phyloP scores from a whole-genome alignment of 306 rosid genomes.

The Alnus glutinosa region DNA sequence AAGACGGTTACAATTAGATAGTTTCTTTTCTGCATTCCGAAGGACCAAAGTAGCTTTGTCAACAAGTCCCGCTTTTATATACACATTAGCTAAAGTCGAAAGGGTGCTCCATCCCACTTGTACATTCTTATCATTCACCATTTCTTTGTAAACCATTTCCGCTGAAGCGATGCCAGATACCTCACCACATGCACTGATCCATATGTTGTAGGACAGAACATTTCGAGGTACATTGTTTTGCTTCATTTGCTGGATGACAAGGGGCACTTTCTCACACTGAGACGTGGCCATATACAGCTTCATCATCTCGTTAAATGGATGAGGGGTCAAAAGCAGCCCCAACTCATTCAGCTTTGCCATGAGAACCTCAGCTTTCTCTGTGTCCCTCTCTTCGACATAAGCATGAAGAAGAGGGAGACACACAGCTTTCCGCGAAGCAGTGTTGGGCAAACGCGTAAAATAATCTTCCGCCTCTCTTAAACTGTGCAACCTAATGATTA shows the following conservation, averaged over 20 bases:
- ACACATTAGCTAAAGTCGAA: constrained; percentile 63
- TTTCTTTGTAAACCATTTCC: constrained; percentile 57
- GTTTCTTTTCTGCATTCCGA: constrained; percentile 61
- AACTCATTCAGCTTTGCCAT: constrained; percentile 64
- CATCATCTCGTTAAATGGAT: constrained; percentile 86
- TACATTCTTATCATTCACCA: constrained; percentile 59
- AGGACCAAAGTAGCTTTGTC: constrained; percentile 59
- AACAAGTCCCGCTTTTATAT: constrained; percentile 52
- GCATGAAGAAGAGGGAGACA: constrained; percentile 59
- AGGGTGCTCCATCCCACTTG: constrained; percentile 93
- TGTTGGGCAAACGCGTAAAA: constrained; percentile 44
- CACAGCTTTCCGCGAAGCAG: constrained; percentile 61
- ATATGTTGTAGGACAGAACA: constrained; percentile 81
- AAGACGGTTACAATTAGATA: constrained; percentile 52
- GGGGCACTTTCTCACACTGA: constrained; percentile 61
- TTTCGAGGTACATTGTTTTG: constrained; percentile 53
- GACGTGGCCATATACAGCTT: constrained; percentile 65
- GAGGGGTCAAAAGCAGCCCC: constrained; percentile 66
- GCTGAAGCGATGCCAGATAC: constrained; percentile 45
- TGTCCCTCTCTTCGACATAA: constrained; percentile 54
- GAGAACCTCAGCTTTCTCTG: constrained; percentile 57
- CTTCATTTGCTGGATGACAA: constrained; percentile 71
- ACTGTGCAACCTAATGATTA: constrained; percentile 50
- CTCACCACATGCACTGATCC: constrained; percentile 70
- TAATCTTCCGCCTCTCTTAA: constrained; percentile 64